phyloP scores from a whole-genome alignment of 768 basidiomycete species.

The Tephrocybe rancida region DNA sequence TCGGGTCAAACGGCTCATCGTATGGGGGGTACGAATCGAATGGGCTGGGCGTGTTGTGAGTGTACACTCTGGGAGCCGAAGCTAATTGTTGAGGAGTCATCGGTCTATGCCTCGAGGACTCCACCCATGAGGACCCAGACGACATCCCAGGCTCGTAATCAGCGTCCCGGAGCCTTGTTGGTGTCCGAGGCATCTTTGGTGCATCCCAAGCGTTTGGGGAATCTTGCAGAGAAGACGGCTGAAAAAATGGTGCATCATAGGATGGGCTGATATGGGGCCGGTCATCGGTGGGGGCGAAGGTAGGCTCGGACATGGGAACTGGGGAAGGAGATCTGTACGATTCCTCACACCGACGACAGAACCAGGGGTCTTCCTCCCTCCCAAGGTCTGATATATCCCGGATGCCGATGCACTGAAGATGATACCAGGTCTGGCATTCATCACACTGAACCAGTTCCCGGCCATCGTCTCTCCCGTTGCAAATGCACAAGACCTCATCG shows the following conservation, averaged over 20 bases:
- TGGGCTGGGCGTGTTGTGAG: slow-evolving; percentile 36
- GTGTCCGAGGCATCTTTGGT: slow-evolving; percentile 47
- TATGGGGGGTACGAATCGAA: slow-evolving; percentile 31
- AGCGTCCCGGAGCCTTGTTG: slow-evolving; percentile 34
- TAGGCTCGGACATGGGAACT: slow-evolving; percentile 55
- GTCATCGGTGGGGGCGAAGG: slow-evolving; percentile 68
- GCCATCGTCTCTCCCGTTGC: slow-evolving; percentile 68
- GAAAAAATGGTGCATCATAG: slow-evolving; percentile 63
- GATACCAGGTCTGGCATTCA: slow-evolving; percentile 79
- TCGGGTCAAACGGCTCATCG: slow-evolving; percentile 75
- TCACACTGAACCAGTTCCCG: slow-evolving; percentile 84
- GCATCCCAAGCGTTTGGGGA: slow-evolving; percentile 60
- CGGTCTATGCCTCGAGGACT: slow-evolving; percentile 55
- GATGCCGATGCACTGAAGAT: slow-evolving; percentile 80
- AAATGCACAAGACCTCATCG: slow-evolving; percentile 64
- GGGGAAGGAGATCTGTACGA: slow-evolving; percentile 44
- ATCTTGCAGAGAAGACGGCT: slow-evolving; percentile 50
- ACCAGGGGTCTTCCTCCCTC: slow-evolving; percentile 81
- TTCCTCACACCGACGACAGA: slow-evolving; percentile 57
- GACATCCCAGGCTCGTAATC: slow-evolving; percentile 30
- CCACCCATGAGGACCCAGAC: slow-evolving; percentile 45
- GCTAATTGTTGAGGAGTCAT: slow-evolving; percentile 51
- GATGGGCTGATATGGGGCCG: slow-evolving; percentile 39
- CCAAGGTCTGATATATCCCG: slow-evolving; percentile 64
- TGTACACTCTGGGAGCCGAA: slow-evolving; percentile 41